A percentile compares a stretch with the other conserved stretches of the same genome.
phyloP scores from a whole-genome alignment of 192 early-diverging fungal species.

The Podila verticillata region DNA sequence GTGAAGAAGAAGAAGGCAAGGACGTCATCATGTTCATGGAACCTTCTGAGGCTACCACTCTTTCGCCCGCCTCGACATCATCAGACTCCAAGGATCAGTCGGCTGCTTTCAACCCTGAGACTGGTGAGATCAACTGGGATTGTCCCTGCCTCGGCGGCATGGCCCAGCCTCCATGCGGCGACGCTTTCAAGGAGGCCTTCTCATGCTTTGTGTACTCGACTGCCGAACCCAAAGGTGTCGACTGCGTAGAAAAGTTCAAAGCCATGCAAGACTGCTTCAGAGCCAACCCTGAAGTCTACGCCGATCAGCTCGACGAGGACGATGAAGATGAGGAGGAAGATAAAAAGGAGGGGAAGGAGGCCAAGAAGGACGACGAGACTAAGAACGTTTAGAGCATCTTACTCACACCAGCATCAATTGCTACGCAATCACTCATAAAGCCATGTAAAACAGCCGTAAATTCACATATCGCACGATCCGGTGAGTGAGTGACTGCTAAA shows the following conservation, averaged over 20 bases:
- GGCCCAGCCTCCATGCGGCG: constrained; percentile 97
- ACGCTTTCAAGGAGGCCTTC: constrained; percentile 95
- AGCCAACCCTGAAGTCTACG: constrained; percentile 93
- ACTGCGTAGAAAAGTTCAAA: constrained; percentile 93
- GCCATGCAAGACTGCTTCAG: constrained; percentile 95
- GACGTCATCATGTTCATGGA: constrained; percentile 54
- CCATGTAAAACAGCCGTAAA: too few relatives aligned
- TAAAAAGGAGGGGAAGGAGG: constrained; percentile 43
- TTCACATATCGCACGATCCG: too few relatives aligned
- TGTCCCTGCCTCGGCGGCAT: constrained; percentile 95
- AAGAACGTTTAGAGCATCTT: constrained; percentile 1
- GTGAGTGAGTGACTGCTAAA: too few relatives aligned
- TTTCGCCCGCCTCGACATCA: constrained; percentile 6
- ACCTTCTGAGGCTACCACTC: constrained; percentile 32
- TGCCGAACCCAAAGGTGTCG: constrained; percentile 95
- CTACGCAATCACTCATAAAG: too few relatives aligned
- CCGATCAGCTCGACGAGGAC: constrained; percentile 59
- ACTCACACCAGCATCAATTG: too few relatives aligned
- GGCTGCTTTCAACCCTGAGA: constrained; percentile 78
- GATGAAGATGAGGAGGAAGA: constrained; percentile 55
- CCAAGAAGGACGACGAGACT: background rate
- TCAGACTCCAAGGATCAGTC: constrained; percentile 52
- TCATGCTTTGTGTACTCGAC: constrained; percentile 96
- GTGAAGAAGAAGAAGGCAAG: constrained; percentile 52
- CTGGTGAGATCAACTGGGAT: constrained; percentile 96